Conservation (phyloP, 345 rosid genomes). For the Punica granatum region DNA sequence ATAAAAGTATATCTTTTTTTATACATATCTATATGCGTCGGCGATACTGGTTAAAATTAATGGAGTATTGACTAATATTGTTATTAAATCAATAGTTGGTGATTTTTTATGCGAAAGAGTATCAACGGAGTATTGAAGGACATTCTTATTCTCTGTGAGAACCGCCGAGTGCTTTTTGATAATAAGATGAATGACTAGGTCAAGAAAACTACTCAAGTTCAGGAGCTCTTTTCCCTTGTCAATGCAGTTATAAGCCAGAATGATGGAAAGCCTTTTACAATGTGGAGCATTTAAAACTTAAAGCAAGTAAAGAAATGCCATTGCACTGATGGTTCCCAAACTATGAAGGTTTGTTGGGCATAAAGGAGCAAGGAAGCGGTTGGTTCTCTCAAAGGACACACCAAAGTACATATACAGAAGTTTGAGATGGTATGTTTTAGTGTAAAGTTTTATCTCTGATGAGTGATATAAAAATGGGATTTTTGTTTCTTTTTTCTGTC, state of each 20-base stretch:
- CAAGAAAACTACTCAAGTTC: constrained; percentile 50
- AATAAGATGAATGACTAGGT: constrained; percentile 62
- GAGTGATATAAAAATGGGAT: too few species aligned
- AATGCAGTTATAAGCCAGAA: constrained; percentile 42
- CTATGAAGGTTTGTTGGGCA: too few species aligned
- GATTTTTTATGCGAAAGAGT: too few species aligned
- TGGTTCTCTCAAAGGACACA: constrained; percentile 48
- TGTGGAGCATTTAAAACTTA: too few species aligned
- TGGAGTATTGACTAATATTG: too few species aligned
- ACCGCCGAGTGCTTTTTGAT: constrained; percentile 60
- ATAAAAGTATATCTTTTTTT: too few species aligned
- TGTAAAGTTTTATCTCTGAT: not conserved
- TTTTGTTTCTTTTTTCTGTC: too few species aligned
- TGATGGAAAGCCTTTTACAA: constrained; percentile 68
- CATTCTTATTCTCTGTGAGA: constrained; percentile 48
- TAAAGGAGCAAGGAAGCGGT: too few species aligned
- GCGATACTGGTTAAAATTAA: too few species aligned
- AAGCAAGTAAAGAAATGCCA: not conserved
- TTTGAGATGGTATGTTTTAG: constrained; percentile 45
- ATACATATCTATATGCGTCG: too few species aligned
- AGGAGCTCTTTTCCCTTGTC: constrained; percentile 58
- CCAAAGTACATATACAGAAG: constrained; percentile 44
- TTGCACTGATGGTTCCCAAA: not conserved
- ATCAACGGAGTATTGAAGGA: too few species aligned
- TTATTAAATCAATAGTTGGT: too few species aligned